Conservation (phyloP, 208 protist species). For the Wallacemonas sp. region DNA sequence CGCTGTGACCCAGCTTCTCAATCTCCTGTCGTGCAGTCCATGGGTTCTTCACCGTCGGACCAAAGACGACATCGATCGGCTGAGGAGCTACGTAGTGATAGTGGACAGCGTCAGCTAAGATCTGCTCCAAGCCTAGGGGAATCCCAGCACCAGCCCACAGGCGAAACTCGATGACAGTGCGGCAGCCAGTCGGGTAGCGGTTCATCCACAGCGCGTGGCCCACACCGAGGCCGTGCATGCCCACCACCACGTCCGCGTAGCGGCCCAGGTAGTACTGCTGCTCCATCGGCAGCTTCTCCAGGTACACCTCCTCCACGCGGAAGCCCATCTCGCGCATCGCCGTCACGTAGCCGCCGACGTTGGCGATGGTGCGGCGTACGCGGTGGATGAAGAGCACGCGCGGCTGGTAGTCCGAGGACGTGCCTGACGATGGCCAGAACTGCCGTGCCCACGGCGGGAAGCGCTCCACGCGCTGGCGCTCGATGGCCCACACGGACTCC, state of each 20-base stretch:
- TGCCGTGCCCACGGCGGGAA: slow-evolving; percentile 4
- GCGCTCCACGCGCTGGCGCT: neutral
- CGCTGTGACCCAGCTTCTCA: neutral
- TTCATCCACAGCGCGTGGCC: slow-evolving; percentile 32
- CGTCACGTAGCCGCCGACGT: neutral
- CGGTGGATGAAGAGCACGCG: slow-evolving; percentile 11
- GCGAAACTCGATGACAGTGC: slow-evolving; percentile 18
- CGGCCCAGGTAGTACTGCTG: slow-evolving; percentile 28
- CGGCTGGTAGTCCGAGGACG: neutral
- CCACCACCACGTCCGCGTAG: slow-evolving; percentile 31
- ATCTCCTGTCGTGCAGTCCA: neutral
- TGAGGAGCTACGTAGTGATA: slow-evolving; percentile 16
- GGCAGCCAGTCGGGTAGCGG: slow-evolving; percentile 16
- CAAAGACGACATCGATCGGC: slow-evolving; percentile 23
- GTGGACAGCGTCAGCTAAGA: neutral
- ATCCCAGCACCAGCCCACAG: slow-evolving; percentile 16
- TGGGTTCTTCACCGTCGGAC: neutral
- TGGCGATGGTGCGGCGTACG: slow-evolving; percentile 3
- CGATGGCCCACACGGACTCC: neutral
- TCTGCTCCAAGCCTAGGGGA: slow-evolving; percentile 14
- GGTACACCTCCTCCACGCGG: slow-evolving; percentile 25
- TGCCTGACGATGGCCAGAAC: neutral
- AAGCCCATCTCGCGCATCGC: slow-evolving; percentile 19
- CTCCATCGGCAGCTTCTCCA: slow-evolving; percentile 22
- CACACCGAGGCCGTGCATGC: slow-evolving; percentile 36